Conservation (phyloP, 2,329 filamentous ascomycete genomes). For the Rugonectria rugulosa region DNA sequence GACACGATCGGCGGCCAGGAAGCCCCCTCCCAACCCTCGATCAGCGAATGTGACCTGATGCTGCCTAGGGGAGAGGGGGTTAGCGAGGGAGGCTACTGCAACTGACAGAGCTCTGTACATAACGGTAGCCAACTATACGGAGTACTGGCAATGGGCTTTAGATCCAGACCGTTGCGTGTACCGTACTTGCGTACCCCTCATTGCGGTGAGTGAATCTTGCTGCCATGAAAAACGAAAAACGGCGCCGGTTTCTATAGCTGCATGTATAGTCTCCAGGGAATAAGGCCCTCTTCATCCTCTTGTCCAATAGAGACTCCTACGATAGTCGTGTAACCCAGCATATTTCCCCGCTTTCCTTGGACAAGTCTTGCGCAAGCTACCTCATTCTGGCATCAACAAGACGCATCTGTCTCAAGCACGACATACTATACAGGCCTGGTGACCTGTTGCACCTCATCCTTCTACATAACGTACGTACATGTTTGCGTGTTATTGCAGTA, state of each 20-base stretch:
- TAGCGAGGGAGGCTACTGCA: neutral
- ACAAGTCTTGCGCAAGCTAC: neutral
- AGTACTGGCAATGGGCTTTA: no score
- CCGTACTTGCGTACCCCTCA: neutral
- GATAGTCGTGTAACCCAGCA: no score
- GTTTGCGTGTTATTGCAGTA: neutral
- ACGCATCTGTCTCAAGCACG: neutral
- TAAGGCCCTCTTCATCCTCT: no score
- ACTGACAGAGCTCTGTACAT: neutral
- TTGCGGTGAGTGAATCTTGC: no score
- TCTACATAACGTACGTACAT: neutral
- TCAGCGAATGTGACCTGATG: constrained; percentile 3
- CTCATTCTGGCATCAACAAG: neutral
- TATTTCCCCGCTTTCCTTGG: constrained; percentile 9
- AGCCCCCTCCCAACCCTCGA: constrained; percentile 1
- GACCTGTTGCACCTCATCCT: constrained; percentile 3
- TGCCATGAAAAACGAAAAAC: no score
- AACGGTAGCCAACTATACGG: no score
- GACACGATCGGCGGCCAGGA: constrained; percentile 13
- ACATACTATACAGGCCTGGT: constrained; percentile 10
- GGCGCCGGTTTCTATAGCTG: no score
- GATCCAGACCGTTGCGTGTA: no score
- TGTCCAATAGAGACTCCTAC: no score
- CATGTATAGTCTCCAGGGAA: no score
- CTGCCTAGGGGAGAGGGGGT: neutral